These are phyloP conservation scores for Blastocystis sp. DNA, from an alignment of 352 stramenopile genomes.

Conservation along the genomic window DNA sequence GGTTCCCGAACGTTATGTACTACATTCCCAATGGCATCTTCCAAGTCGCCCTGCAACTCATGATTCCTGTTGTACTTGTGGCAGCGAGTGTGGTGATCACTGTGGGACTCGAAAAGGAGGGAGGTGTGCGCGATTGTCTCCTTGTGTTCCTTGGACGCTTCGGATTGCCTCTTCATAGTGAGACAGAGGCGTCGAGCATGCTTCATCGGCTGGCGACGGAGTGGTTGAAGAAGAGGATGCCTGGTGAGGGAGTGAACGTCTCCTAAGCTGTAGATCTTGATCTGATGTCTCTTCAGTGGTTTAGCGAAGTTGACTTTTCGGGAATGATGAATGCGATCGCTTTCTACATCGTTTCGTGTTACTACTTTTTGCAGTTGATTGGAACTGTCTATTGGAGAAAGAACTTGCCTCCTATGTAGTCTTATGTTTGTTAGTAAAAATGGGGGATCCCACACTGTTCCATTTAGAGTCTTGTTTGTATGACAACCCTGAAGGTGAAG, in stretches of 20 bases:
- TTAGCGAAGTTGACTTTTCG: not conserved
- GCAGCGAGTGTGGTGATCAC: not conserved
- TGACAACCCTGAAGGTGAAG: not conserved
- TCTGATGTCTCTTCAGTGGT: not conserved
- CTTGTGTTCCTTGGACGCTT: not conserved
- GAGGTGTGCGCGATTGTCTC: not conserved
- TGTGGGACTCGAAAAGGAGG: not conserved
- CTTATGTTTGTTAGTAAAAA: not conserved
- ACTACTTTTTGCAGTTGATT: conserved; percentile 46
- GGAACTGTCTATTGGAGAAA: conserved; percentile 29
- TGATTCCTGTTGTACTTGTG: not conserved
- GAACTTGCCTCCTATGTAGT: too few species aligned
- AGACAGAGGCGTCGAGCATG: not conserved
- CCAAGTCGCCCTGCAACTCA: not conserved
- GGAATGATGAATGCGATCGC: not conserved
- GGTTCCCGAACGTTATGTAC: conserved; percentile 31
- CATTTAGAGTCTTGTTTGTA: not conserved
- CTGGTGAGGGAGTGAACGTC: too few species aligned
- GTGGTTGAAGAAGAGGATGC: not conserved
- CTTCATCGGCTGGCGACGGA: too few species aligned
- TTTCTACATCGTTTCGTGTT: not conserved
- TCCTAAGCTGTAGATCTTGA: conserved; percentile 8
- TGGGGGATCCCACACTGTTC: not conserved
- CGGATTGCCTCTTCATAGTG: not conserved
- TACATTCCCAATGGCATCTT: not conserved